phyloP scores from a whole-genome alignment of 2,329 filamentous ascomycete genomes.

The Drechslerella coelobrocha region DNA sequence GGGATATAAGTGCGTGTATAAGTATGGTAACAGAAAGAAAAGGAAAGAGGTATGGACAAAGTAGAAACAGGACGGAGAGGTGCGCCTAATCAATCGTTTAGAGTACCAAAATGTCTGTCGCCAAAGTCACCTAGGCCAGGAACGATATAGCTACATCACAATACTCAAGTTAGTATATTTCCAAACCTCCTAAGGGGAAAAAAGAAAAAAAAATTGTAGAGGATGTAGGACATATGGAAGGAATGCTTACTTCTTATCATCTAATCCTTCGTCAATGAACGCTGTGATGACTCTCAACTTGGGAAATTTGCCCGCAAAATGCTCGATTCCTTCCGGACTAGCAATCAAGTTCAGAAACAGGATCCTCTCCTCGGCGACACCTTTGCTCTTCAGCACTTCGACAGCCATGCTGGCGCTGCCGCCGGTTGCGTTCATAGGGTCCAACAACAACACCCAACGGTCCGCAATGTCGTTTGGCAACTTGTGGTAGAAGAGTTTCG shows the following conservation, averaged over 20 bases:
- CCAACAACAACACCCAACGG: slow-evolving; percentile 89
- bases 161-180: slow-evolving; percentile 55
- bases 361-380: slow-evolving; percentile 93
- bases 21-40: too few species aligned
- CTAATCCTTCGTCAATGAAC: slow-evolving; percentile 93
- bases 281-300: slow-evolving; percentile 90
- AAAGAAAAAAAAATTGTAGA: slow-evolving; percentile 35
- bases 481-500: slow-evolving; percentile 97
- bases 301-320: slow-evolving; percentile 87
- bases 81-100: slow-evolving; percentile 27
- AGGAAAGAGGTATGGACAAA: background rate
- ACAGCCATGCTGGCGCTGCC: slow-evolving; percentile 97
- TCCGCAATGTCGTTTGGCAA: slow-evolving; percentile 90
- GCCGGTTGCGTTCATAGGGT: slow-evolving; percentile 99
- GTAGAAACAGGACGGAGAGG: background rate
- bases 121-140: slow-evolving; percentile 95
- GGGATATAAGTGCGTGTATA: too few species aligned
- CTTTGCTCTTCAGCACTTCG: slow-evolving; percentile 84
- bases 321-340: slow-evolving; percentile 89
- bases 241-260: slow-evolving; percentile 87
- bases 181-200: background rate
- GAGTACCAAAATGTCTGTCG: slow-evolving; percentile 89
- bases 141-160: slow-evolving; percentile 80
- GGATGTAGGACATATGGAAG: slow-evolving; percentile 4
- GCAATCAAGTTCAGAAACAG: slow-evolving; percentile 96